These are phyloP conservation scores for Neurospora tetraspora DNA, from an alignment of 495 filamentous ascomycete genomes.

Conservation along the genomic window DNA sequence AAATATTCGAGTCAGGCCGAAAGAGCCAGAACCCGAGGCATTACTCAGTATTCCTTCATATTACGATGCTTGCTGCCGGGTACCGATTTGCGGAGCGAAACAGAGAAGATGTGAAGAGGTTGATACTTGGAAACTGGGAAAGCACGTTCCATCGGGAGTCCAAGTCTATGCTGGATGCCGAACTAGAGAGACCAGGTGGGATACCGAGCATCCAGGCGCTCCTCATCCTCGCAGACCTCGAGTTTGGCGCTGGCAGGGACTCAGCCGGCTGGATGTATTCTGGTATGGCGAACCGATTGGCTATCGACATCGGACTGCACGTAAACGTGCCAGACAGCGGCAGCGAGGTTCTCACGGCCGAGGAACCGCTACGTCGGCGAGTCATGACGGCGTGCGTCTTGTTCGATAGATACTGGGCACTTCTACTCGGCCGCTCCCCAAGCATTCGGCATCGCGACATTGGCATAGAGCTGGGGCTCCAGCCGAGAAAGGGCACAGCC, in stretches of 20 bases:
- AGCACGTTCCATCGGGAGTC: constrained; percentile 43
- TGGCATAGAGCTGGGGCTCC: constrained; percentile 27
- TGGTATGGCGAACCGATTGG: constrained; percentile 37
- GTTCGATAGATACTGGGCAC: constrained; percentile 42
- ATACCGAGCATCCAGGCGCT: constrained; percentile 41
- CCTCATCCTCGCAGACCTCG: constrained; percentile 41
- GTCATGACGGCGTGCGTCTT: constrained; percentile 41
- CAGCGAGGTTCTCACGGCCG: constrained; percentile 17
- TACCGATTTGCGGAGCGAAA: constrained; percentile 38
- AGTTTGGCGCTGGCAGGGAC: constrained; percentile 41
- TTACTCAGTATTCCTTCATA: constrained; percentile 42
- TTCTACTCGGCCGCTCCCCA: constrained; percentile 41
- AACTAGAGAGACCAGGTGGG: constrained; percentile 40
- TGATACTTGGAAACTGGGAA: constrained; percentile 35
- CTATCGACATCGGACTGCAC: constrained; percentile 43
- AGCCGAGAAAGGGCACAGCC: constrained; percentile 12
- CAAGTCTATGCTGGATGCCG: constrained; percentile 41
- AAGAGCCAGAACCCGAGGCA: constrained; percentile 32
- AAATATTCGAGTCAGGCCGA: constrained; percentile 39
- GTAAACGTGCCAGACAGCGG: constrained; percentile 34
- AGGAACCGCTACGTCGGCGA: constrained; percentile 21
- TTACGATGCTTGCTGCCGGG: constrained; percentile 42
- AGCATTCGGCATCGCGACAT: constrained; percentile 42
- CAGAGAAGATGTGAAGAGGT: constrained; percentile 37
- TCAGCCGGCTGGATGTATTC: constrained; percentile 44